Conservation (phyloP, 441 rosid genomes). For the Eruca vesicaria region DNA sequence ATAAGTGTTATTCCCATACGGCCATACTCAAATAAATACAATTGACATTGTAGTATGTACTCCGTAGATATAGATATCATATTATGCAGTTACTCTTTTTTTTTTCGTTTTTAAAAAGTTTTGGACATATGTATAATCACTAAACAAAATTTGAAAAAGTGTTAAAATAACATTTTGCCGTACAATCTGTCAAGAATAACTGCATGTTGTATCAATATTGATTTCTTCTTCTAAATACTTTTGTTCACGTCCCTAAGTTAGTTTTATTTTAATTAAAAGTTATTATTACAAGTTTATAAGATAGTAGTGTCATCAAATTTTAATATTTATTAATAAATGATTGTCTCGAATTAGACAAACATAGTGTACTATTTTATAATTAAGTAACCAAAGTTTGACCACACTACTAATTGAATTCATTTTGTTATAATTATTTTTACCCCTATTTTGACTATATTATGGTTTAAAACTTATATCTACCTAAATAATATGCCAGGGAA, state of each 20-base stretch:
- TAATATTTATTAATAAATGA: not conserved
- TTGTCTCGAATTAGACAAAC: not conserved
- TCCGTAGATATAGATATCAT: not conserved
- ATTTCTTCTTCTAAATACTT: not conserved
- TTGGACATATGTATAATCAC: not conserved
- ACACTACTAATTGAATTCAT: not conserved
- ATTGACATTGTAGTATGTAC: not conserved
- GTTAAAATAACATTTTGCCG: not conserved
- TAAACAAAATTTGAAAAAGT: not conserved
- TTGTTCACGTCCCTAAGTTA: not conserved
- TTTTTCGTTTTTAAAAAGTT: not conserved
- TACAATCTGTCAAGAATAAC: not conserved
- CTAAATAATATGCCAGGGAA: not conserved
- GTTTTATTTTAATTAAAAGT: not conserved
- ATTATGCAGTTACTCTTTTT: not conserved
- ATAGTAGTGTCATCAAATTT: not conserved
- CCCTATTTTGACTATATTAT: not conserved
- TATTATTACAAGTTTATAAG: not conserved
- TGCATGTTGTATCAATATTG: not conserved
- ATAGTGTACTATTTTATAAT: too few relatives aligned
- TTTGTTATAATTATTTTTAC: not conserved
- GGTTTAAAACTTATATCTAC: conserved; percentile 2
- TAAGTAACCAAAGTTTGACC: not conserved
- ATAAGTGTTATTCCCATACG: too few relatives aligned
- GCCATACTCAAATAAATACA: not conserved